Evolutionary conservation across 2,329 filamentous ascomycete species (phyloP).

Genomic region (Arthrobotrys pseudoclavata): DNA sequence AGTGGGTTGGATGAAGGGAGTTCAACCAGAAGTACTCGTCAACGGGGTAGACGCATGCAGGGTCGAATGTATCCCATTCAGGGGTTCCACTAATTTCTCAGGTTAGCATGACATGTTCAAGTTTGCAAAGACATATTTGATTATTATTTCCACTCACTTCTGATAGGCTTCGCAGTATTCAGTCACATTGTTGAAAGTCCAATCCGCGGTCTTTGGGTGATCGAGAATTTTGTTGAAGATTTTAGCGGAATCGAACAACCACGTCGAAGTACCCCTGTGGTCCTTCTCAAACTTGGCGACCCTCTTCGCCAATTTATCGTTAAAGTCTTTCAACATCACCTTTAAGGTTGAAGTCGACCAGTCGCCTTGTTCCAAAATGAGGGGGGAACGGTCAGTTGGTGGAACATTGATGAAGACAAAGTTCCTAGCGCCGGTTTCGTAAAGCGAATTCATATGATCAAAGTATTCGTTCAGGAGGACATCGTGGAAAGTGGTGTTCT

Average conservation of each 20-base stretch:
- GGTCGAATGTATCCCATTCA: conserved; percentile 66
- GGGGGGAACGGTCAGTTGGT: conserved; percentile 71
- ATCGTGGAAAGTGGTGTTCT: conserved; percentile 62
- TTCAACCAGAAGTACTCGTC: conserved; percentile 78
- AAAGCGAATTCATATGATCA: conserved; percentile 67
- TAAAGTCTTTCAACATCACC: conserved; percentile 71
- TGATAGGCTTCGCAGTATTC: conserved; percentile 71
- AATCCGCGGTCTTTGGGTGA: conserved; percentile 67
- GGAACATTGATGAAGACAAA: conserved; percentile 75
- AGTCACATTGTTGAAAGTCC: conserved; percentile 72
- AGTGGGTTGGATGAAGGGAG: conserved; percentile 74
- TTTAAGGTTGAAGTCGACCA: conserved; percentile 65
- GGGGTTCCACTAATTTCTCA: conserved; percentile 68
- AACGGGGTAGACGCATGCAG: conserved; percentile 71
- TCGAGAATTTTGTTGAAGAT: conserved; percentile 72
- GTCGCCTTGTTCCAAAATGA: conserved; percentile 67
- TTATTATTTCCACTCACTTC: conserved; percentile 67
- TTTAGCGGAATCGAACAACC: conserved; percentile 70
- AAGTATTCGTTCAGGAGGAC: conserved; percentile 69
- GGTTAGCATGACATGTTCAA: not conserved
- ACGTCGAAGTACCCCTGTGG: conserved; percentile 49
- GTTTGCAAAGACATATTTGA: not conserved
- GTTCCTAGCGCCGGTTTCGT: conserved; percentile 71
- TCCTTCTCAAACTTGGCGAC: conserved; percentile 67
- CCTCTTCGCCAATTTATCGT: conserved; percentile 67